These are phyloP conservation scores for Geranium brycei DNA, from an alignment of 345 rosid genomes.

Conservation along the genomic window DNA sequence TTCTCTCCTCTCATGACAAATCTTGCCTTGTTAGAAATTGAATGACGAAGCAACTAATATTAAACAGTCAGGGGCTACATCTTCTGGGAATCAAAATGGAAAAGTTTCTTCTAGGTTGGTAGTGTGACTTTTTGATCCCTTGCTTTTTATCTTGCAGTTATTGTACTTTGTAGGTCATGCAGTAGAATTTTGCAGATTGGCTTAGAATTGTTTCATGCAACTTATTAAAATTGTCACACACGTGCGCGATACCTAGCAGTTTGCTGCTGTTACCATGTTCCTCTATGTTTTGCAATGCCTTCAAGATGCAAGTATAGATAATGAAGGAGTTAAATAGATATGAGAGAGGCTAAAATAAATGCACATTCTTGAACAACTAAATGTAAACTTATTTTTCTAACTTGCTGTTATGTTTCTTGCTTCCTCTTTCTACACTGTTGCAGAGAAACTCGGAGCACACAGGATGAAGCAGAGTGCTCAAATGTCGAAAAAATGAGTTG, in stretches of 20 bases:
- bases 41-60: constrained; percentile 37
- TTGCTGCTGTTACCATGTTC: too few relatives aligned
- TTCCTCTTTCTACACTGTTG: not conserved
- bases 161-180: too few relatives aligned
- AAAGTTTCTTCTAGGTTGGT: constrained; percentile 35
- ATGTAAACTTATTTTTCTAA: not conserved
- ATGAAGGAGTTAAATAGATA: not conserved
- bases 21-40: constrained; percentile 53
- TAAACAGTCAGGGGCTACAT: constrained; percentile 26
- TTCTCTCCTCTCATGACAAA: constrained; percentile 14
- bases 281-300: not conserved
- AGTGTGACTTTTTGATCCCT: not conserved
- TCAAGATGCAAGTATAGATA: not conserved
- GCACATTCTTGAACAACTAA: not conserved
- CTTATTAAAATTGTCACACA: too few relatives aligned
- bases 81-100: constrained; percentile 27
- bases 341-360: too few relatives aligned
- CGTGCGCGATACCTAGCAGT: too few relatives aligned
- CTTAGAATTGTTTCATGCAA: too few relatives aligned
- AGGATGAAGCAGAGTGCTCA: constrained; percentile 28
- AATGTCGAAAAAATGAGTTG: constrained; percentile 12
- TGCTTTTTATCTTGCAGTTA: not conserved
- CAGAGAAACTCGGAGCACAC: constrained; percentile 37
- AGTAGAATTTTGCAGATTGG: too few relatives aligned
- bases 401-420: constrained; percentile 4